Conservation (phyloP, 1,139 yeast genomes). For the Diutina mesorugosa region DNA sequence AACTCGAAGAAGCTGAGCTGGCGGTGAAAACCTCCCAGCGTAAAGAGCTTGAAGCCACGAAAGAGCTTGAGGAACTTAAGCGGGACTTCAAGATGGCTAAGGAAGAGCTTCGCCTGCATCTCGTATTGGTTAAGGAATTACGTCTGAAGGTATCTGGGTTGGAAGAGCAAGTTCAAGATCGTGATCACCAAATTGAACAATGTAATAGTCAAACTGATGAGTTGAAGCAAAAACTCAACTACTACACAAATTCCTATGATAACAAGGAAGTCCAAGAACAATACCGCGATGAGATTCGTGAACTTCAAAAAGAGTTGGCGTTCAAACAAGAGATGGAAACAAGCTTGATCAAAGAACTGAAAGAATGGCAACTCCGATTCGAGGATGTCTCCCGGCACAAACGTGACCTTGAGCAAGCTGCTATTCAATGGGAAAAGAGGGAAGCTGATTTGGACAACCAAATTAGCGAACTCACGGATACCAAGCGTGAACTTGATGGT, state of each 20-base stretch:
- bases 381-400: background rate
- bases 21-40: slow-evolving; percentile 52
- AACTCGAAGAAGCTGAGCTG: slow-evolving; percentile 70
- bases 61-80: slow-evolving; percentile 44
- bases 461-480: background rate
- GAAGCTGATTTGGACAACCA: background rate
- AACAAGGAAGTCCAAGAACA: slow-evolving; percentile 29
- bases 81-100: slow-evolving; percentile 40
- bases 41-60: slow-evolving; percentile 43
- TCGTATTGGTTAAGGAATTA: slow-evolving; percentile 41
- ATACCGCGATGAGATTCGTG: slow-evolving; percentile 44
- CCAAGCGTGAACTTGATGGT: slow-evolving; percentile 23
- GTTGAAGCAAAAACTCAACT: slow-evolving; percentile 42
- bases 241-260: slow-evolving; percentile 36
- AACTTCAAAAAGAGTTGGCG: slow-evolving; percentile 43
- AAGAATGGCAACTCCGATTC: background rate
- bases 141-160: slow-evolving; percentile 40
- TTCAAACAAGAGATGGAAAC: slow-evolving; percentile 52
- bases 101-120: slow-evolving; percentile 49
- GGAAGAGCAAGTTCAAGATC: slow-evolving; percentile 49
- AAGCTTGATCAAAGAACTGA: slow-evolving; percentile 11
- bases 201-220: slow-evolving; percentile 9
- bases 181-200: slow-evolving; percentile 10
- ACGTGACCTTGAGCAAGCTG: background rate
- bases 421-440: background rate